Base-by-base conservation (phyloP, 305 asterid genomes). In the Fraxinus latifolia region DNA sequence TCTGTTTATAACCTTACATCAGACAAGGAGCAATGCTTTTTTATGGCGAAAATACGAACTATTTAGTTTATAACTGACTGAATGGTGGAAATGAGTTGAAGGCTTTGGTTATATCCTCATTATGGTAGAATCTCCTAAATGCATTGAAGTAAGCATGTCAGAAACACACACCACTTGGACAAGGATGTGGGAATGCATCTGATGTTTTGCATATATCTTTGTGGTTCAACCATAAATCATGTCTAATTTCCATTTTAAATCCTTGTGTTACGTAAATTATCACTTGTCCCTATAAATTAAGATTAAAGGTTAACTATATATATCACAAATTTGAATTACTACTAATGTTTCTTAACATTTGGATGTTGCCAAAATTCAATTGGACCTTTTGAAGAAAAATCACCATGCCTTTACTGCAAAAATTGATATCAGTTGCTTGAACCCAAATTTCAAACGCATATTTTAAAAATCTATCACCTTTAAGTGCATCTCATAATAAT, bases 11-110 rank as follows among this genome's bases (percentile, higher is more conserved):
- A 27, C 44, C 62, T 74, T 77, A 70, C 17, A 39, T 78, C 74
- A 37, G 70, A 29, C 53, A 70, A 47, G 76, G 11, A 78, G 77
- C 39, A 1, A 77, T 83, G 81, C 67, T 71, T 85, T 37, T 75
- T 77, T n/a, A 39, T 0, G 37, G 37, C 39, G 68, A 82, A 79
- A 80, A 68, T 76, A 74, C 12, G 11, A 78, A 12, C 53, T 79
- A 47, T 60, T 53, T 67, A 81, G 50, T 62, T 81, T 65, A 23
- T 9, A 65, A 65, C 62, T 21, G 50, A 68, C 36, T 68, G 74
- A 68, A 25, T 68, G 74, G 74, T 68, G 78, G 23, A 73, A n/a
- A 58, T 79, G 25, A 37, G 31, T 79, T 76, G 34, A 12, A 34
- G 79, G 42, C 42, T 47, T 14, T 14, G 34, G 37, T 76, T 76